Evolutionary conservation across 1,139 yeast genomes (phyloP), one percentile per base, ranked within the genome.

Genomic region (Geotrichum klebahnii): DNA sequence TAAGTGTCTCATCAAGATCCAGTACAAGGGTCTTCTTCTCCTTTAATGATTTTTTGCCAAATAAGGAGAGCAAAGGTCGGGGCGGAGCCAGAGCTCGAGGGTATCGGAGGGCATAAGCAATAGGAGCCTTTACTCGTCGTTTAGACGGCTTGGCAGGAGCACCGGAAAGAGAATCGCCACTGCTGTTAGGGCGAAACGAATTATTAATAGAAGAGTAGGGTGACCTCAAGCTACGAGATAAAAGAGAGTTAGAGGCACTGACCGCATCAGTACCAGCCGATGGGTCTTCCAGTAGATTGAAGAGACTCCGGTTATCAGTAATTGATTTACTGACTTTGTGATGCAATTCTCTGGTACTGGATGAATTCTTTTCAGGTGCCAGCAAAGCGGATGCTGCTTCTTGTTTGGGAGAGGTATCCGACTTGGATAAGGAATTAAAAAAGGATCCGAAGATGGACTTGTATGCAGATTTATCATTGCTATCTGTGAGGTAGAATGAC

Each of bases 1-100:
- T 89, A 53, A 92, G 71, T 0, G 98, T 92, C 62, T 92, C 98
- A 67, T 92, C 98, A 33, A 92, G 75, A 65, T 92, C 98, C 28
- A 92, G 72, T 0, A 92, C 83, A 38, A 92, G 73, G 1, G 90
- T 84, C 64, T 90, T 92, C 31, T 37, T 48, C 16, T 49, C 42
- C 5, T 23, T 4, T 8, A 14, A 5, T 33, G 12, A 37, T 34
- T 17, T 28, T 34, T 19, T 16, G 29, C 9, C 16, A 3, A 14
- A 6, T n/a, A 22, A 33, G 3, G 44, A 37, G n/a, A 48, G 35
- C 4, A 49, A 46, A 8, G 52, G 52, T 16, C 52, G 45, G 3
- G 52, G 52, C 3, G 52, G 52, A 3, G 52, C 48, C 2, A 44
- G 43, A 26, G 20, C 17, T 5, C 52, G 45, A 5, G 52, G 52